Evolutionary conservation across 805 yeast species (phyloP), one percentile per base, ranked within the genome.

Genomic region (Candida andamanensis): DNA sequence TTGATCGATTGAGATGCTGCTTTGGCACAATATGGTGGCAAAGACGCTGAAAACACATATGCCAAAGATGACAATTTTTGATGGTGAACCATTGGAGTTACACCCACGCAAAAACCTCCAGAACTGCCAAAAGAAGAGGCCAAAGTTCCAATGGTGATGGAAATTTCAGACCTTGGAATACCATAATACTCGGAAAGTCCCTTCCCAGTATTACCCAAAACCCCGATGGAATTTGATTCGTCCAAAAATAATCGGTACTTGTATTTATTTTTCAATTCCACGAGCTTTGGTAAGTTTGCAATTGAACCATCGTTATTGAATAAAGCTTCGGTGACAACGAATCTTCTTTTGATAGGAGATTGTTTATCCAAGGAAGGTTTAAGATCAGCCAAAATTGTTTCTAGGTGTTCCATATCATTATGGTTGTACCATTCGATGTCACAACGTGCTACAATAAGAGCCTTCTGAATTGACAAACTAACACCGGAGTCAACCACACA

Each of bases 71-170:
- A 82, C 48, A 92, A 81, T 55, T 95, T 78, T 68, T 92, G 98
- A 62, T 90, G 95, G 46, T 80, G 79, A 20, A 87, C 76, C 86
- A 92, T 85, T 34, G 80, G 80, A 16, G 64, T 58, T 25, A 75
- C 80, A 36, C 97, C 98, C 17, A 85, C 83, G 52, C 95, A 92
- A 62, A 85, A 90, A 1, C 95, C 97, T 42, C 98, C 98, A 30
- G 90, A 78, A 1, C 92, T 70, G 6, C 86, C 90, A 42, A 90
- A 69, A 0, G 95, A 69, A 27, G 72, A 70, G 11, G 95, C 92
- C 69, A 92, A 59, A 1, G 95, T 76, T 16, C 97, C 96, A 32
- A 86, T 72, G 7, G 95, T 85, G 41, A 92, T 78, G 45, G 90
- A 92, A 39, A 92, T 68, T 29, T 82, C 84, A 5, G 69, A 55